Evolutionary conservation across 768 basidiomycete genomes (phyloP), one percentile per base, ranked within the genome.

Genomic region (Goffeauzyma gilvescens): DNA sequence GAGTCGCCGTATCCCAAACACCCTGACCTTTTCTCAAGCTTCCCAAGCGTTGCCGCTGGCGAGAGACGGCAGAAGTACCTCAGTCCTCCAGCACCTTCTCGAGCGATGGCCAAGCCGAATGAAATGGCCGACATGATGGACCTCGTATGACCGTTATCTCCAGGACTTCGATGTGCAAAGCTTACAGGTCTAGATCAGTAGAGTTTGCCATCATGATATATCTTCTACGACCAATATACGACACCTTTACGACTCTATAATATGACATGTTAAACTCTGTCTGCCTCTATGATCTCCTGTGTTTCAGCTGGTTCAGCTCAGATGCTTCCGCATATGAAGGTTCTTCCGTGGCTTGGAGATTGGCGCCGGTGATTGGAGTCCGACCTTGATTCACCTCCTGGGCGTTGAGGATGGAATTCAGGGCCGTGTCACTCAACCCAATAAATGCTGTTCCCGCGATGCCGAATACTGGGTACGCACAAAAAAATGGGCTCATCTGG

Each of bases 1-100:
- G 93, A 96, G 65, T 79, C 85, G 0, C 93, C 93, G 0, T 66
- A 83, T 27, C 93, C 93, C 0, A 96, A 98, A 59, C 89, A 96
- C 60, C 83, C 86, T 13, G 86, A 90, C 57, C 67, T 96, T 45
- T 96, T 98, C 65, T 75, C 81, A 1, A 89, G 85, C 2, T 98
- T 96, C 64, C 93, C 93, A 23, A 89, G 84, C 27, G 75, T 81
- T 20, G 93, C 93, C 18, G 90, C 89, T 14, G 93, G 93, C 27
- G 93, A 98, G 68, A 85, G 79, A 84, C 86, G 53, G 6, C 57
- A 58, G 37, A 49, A 54, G 31, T 42, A 50, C 4, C 24, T 58
- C 8, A 42, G 51, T 30, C 59, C 59, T 0, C 41, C 49, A n/a
- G 57, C 59, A 20, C 59, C 59, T 10, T 18, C 30, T 5, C 12